Base-by-base conservation (phyloP, 2,329 filamentous ascomycete species). In the Sporothrix variecibatus region DNA sequence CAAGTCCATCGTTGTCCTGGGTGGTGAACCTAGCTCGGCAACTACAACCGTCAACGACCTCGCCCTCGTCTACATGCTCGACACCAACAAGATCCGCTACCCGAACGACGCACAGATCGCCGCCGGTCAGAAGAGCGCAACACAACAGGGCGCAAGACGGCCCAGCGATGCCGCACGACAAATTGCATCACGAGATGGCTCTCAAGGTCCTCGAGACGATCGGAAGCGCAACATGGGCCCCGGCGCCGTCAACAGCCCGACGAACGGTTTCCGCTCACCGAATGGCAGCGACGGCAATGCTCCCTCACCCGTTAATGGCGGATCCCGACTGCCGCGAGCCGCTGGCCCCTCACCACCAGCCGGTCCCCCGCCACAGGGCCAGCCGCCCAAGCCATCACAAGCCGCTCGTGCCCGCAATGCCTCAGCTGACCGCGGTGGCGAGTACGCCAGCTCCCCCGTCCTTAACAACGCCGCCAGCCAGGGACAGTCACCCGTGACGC, bases 51-150 rank as follows among this genome's bases (percentile, higher is more conserved):
- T 93, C 43, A 92, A 91, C 75, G 96, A 99, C 81, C 86, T 99
- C 71, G 94, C 93, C 75, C 89, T 97, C 79, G 92, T 94, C 49
- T 99, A 98, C 82, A 89, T 98, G 77, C 86, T 99, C 75, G 96
- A 99, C 82, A 99, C 96, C 9, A 92, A 90, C 67, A 99, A 99
- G 83, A 99, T 99, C 78, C 90, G 96, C 77, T 99, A 99, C 82
- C 96, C 96, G 1, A 95, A 93, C 78, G 95, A 98, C 79, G 83
- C 86, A 4, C 86, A 86, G 76, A 81, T 82, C 20, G 80, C 82
- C 7, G 81, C 56, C 62, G 71, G 77, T 1, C 78, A 78, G 53
- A 80, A 76, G 75, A 75, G 9, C 40, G 23, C 28, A 40, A 43
- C 51, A 23, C 51, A 72, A 46, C 78, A 69, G 34, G 77, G 69